phyloP scores from a whole-genome alignment of 352 stramenopile genomes.

The Phytophthora niederhauseri region DNA sequence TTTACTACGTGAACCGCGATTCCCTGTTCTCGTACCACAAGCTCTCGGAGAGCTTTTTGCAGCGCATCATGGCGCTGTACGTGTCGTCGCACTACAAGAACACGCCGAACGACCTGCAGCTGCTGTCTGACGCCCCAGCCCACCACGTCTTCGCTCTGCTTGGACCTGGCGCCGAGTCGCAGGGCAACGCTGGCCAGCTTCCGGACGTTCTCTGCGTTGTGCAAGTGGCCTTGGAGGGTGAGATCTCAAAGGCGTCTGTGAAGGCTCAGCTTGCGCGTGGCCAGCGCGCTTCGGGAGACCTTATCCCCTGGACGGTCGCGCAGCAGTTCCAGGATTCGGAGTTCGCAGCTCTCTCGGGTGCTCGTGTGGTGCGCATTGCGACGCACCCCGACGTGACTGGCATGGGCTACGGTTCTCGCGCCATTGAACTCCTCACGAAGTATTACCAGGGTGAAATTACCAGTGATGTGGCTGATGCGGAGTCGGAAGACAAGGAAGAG shows the following conservation, averaged over 20 bases:
- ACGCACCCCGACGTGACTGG: slow-evolving; percentile 96
- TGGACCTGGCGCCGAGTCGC: slow-evolving; percentile 92
- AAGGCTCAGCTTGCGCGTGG: slow-evolving; percentile 95
- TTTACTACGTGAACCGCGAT: slow-evolving; percentile 99
- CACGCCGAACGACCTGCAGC: slow-evolving; percentile 99
- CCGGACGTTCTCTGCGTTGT: slow-evolving; percentile 99
- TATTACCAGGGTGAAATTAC: slow-evolving; percentile 99
- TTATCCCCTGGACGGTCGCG: slow-evolving; percentile 99
- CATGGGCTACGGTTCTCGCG: slow-evolving; percentile 98
- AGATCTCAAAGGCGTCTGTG: slow-evolving; percentile 97
- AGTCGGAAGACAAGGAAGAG: slow-evolving; percentile 37
- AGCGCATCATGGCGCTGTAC: slow-evolving; percentile 96
- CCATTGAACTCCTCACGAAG: slow-evolving; percentile 95
- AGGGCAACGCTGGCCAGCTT: slow-evolving; percentile 90
- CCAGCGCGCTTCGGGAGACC: slow-evolving; percentile 97
- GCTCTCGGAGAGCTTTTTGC: slow-evolving; percentile 96
- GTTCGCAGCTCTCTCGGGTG: slow-evolving; percentile 97
- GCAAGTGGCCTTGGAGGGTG: slow-evolving; percentile 97
- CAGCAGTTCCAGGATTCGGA: slow-evolving; percentile 99
- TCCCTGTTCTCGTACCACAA: slow-evolving; percentile 99
- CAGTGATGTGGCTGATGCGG: slow-evolving; percentile 43
- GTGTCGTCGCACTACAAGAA: slow-evolving; percentile 99
- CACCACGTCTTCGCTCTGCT: slow-evolving; percentile 99
- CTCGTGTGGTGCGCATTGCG: slow-evolving; percentile 97
- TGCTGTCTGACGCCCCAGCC: slow-evolving; percentile 98